These are phyloP conservation scores for Aspergillus sp. DNA, from an alignment of 2,329 filamentous ascomycete species.

Conservation along the genomic window DNA sequence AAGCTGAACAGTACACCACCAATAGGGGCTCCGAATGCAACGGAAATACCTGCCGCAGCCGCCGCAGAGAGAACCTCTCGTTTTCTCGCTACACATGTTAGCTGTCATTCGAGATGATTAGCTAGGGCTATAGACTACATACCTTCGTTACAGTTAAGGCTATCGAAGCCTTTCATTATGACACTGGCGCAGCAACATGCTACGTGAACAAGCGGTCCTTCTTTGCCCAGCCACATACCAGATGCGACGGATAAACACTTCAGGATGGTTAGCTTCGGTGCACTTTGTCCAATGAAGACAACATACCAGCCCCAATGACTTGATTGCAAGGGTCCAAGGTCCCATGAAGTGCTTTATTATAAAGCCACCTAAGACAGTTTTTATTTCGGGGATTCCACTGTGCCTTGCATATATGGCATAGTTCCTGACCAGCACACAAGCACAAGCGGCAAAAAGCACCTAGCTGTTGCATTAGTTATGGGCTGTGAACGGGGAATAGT, in stretches of 20 bases:
- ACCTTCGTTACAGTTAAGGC: slow-evolving; percentile 86
- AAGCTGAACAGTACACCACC: slow-evolving; percentile 93
- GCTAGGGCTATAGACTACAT: slow-evolving; percentile 17
- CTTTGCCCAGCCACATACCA: slow-evolving; percentile 94
- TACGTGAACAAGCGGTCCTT: slow-evolving; percentile 92
- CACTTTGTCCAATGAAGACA: neutral
- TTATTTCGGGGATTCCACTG: slow-evolving; percentile 96
- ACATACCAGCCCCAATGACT: slow-evolving; percentile 79
- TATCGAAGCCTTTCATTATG: slow-evolving; percentile 84
- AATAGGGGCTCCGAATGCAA: slow-evolving; percentile 91
- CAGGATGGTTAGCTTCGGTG: slow-evolving; percentile 26
- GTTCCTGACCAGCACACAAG: slow-evolving; percentile 75
- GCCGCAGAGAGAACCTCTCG: slow-evolving; percentile 90
- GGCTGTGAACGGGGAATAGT: neutral
- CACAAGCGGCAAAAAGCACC: slow-evolving; percentile 74
- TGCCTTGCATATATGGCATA: slow-evolving; percentile 89
- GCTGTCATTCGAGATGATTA: neutral
- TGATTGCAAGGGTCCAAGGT: slow-evolving; percentile 83
- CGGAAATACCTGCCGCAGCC: slow-evolving; percentile 86
- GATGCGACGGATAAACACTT: slow-evolving; percentile 88
- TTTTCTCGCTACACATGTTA: slow-evolving; percentile 68
- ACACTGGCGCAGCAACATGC: slow-evolving; percentile 95
- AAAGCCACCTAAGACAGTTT: slow-evolving; percentile 91
- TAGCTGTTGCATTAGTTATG: slow-evolving; percentile 38
- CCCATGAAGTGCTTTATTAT: slow-evolving; percentile 87